Conservation (phyloP, 371 early-diverging fungal species). For the Actinomortierella ambigua region DNA sequence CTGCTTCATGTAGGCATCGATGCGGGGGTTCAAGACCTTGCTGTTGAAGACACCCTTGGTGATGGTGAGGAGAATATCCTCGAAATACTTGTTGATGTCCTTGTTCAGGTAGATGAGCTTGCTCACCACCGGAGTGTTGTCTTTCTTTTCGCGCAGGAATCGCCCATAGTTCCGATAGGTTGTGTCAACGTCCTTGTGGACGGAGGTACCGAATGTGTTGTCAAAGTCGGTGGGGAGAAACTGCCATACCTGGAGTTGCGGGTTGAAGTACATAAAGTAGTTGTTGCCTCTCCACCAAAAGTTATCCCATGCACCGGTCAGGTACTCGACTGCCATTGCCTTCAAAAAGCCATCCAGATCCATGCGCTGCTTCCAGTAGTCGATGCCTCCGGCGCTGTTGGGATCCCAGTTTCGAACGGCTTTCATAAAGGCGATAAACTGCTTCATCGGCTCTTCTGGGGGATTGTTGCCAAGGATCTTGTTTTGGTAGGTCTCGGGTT, state of each 20-base stretch:
- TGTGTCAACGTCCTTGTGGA: conserved; percentile 4
- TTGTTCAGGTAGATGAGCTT: conserved; percentile 14
- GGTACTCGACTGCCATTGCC: conserved; percentile 16
- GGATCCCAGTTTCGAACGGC: conserved; percentile 11
- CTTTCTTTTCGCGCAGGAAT: neutral
- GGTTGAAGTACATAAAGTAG: conserved; percentile 16
- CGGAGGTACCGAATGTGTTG: conserved; percentile 6
- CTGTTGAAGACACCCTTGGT: conserved; percentile 14
- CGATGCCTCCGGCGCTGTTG: neutral
- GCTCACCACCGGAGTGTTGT: conserved; percentile 8
- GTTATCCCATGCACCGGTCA: conserved; percentile 12
- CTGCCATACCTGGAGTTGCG: conserved; percentile 11
- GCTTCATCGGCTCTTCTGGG: conserved; percentile 2
- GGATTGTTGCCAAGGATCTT: conserved; percentile 14
- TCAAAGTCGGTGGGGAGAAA: conserved; percentile 16
- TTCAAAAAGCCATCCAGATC: conserved; percentile 16
- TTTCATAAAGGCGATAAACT: conserved; percentile 15
- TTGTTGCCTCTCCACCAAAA: conserved; percentile 10
- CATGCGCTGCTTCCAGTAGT: conserved; percentile 10
- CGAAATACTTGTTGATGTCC: conserved; percentile 10
- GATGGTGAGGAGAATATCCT: conserved; percentile 9
- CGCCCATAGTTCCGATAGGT: conserved; percentile 9
- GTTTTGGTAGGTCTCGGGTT: conserved; percentile 2
- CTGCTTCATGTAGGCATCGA: conserved; percentile 14
- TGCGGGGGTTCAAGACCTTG: conserved; percentile 6